These are phyloP conservation scores for Lipomyces yamanashiensis DNA, from an alignment of 805 yeast genomes.

Conservation along the genomic window DNA sequence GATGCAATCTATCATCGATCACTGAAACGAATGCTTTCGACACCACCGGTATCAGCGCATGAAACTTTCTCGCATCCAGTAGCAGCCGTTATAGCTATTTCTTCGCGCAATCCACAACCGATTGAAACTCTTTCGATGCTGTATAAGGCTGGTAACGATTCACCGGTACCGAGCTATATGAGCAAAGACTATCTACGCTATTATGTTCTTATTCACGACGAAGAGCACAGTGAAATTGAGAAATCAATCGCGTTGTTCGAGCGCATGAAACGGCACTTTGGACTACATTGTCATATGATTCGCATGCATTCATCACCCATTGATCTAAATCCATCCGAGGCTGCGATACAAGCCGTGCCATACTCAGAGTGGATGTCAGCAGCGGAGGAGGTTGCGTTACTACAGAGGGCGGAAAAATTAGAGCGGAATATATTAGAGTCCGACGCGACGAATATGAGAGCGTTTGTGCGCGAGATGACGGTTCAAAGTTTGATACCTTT, in stretches of 20 bases:
- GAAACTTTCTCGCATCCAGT: constrained; percentile 90
- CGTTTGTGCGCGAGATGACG: constrained; percentile 54
- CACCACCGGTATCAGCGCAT: constrained; percentile 68
- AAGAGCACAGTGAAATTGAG: constrained; percentile 52
- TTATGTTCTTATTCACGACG: constrained; percentile 58
- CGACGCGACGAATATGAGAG: constrained; percentile 50
- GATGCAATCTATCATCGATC: constrained; percentile 58
- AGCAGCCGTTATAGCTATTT: constrained; percentile 69
- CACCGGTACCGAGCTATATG: constrained; percentile 62
- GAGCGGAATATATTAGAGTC: constrained; percentile 31
- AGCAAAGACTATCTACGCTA: constrained; percentile 65
- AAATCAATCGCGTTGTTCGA: constrained; percentile 48
- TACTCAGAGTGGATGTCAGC: constrained; percentile 49
- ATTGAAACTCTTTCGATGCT: constrained; percentile 57
- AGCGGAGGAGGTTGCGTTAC: constrained; percentile 53
- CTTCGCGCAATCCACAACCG: constrained; percentile 63
- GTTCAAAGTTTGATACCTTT: constrained; percentile 67
- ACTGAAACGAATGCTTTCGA: constrained; percentile 62
- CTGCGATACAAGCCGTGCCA: constrained; percentile 31
- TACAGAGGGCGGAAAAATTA: constrained; percentile 21
- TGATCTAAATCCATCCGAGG: constrained; percentile 19
- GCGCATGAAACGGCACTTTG: constrained; percentile 49
- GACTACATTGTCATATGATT: constrained; percentile 44
- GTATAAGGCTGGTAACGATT: constrained; percentile 52
- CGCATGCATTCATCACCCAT: constrained; percentile 26